Evolutionary conservation across 139 green algal species (phyloP).

Genomic region (Diplosphaera chodatii): DNA sequence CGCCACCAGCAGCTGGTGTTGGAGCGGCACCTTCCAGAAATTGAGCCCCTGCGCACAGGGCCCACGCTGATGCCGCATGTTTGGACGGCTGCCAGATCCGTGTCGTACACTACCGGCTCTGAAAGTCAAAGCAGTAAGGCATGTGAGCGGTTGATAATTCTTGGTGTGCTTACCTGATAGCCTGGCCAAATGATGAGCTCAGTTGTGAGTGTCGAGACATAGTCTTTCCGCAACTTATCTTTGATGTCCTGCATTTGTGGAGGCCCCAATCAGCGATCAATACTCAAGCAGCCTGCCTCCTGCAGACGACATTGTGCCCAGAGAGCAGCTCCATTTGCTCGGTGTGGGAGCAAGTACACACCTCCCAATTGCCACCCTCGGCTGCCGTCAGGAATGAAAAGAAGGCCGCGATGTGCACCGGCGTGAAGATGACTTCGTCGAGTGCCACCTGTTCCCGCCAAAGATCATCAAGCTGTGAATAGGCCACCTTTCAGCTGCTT

Average conservation of each 20-base stretch:
- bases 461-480: too few species aligned
- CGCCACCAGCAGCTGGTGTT: slow-evolving; percentile 29
- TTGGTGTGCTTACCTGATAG: background rate
- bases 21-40: slow-evolving; percentile 29
- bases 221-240: slow-evolving; percentile 22
- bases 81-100: too few species aligned
- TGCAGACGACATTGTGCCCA: too few species aligned
- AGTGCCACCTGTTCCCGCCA: slow-evolving; percentile 13
- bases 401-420: slow-evolving; percentile 18
- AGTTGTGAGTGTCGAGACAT: slow-evolving; percentile 17
- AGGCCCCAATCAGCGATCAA: too few species aligned
- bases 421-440: slow-evolving; percentile 21
- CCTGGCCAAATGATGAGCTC: slow-evolving; percentile 27
- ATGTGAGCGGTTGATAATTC: too few species aligned
- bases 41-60: slow-evolving; percentile 18
- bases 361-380: slow-evolving; percentile 19
- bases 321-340: too few species aligned
- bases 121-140: too few species aligned
- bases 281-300: too few species aligned
- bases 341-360: too few species aligned
- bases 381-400: slow-evolving; percentile 21
- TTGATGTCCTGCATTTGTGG: slow-evolving; percentile 15
- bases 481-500: too few species aligned
- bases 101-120: too few species aligned
- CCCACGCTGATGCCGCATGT: background rate